Percentiles rank a stretch among this genome's conserved stretches.
phyloP scores from a whole-genome alignment of 441 rosid genomes.

The Eugenia klotzschiana region DNA sequence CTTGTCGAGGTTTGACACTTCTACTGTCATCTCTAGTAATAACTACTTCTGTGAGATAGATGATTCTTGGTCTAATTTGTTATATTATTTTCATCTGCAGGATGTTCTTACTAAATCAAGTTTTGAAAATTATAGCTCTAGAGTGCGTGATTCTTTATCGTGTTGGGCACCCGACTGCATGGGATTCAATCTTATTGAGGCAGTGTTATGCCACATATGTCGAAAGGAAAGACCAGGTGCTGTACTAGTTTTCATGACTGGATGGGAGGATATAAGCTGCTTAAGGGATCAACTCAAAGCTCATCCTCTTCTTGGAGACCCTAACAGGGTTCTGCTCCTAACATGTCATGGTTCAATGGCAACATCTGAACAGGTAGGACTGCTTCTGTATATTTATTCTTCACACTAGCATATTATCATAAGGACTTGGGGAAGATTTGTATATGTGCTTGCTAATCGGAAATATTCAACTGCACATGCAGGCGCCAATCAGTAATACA shows the following conservation, averaged over 20 bases:
- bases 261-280: constrained; percentile 97
- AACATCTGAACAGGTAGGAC: constrained; percentile 77
- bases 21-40: not conserved
- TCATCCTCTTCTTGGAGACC: constrained; percentile 97
- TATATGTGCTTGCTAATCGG: not conserved
- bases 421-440: not conserved
- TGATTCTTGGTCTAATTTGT: not conserved
- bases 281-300: constrained; percentile 90
- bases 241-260: constrained; percentile 93
- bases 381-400: not conserved
- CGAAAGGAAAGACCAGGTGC: constrained; percentile 93
- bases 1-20: constrained; percentile 76
- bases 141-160: constrained; percentile 79
- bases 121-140: constrained; percentile 75
- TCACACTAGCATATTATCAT: not conserved
- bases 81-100: constrained; percentile 22
- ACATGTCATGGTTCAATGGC: constrained; percentile 99
- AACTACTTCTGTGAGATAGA: not conserved
- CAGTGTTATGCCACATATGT: constrained; percentile 89
- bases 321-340: constrained; percentile 79
- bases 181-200: constrained; percentile 94
- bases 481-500: not conserved
- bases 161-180: constrained; percentile 89
- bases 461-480: not conserved
- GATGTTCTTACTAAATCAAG: constrained; percentile 81